Percentiles rank a stretch among this genome's conserved stretches.
Conservation (phyloP, 805 yeast genomes). For the Barnettozyma pratensis region DNA sequence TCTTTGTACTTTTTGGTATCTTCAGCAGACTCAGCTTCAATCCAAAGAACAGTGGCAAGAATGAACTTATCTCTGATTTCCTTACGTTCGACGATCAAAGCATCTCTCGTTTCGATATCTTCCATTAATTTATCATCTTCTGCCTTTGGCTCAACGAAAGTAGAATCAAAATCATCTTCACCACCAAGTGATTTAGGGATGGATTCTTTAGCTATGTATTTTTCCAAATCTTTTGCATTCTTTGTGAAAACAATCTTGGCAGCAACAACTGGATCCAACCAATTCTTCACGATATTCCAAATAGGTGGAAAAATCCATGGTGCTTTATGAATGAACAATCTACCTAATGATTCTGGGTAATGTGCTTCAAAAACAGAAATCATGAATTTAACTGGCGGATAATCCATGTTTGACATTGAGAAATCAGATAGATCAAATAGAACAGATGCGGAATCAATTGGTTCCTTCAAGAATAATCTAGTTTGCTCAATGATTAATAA, state of each 20-base stretch:
- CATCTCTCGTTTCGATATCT: conserved; percentile 41
- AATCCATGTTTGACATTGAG: conserved; percentile 89
- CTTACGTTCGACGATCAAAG: conserved; percentile 47
- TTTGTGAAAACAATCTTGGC: conserved; percentile 84
- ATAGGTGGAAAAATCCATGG: conserved; percentile 96
- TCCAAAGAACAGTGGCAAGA: conserved; percentile 71
- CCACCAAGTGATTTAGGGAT: conserved; percentile 80
- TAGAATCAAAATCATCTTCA: conserved; percentile 48
- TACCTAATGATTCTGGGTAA: conserved; percentile 91
- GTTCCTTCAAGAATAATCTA: conserved; percentile 68
- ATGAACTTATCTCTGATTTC: conserved; percentile 49
- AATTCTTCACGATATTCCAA: conserved; percentile 84
- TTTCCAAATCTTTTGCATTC: conserved; percentile 56
- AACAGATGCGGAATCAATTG: conserved; percentile 75
- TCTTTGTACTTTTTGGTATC: conserved; percentile 43
- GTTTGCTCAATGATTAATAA: conserved; percentile 74
- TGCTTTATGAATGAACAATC: conserved; percentile 81
- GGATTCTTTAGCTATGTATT: conserved; percentile 52
- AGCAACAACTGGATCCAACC: conserved; percentile 97
- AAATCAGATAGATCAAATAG: conserved; percentile 85
- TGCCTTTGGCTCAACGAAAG: conserved; percentile 55
- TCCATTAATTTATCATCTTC: conserved; percentile 47
- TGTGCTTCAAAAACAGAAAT: conserved; percentile 90
- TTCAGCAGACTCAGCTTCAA: conserved; percentile 51
- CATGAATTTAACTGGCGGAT: conserved; percentile 83